Base-by-base conservation (phyloP, 2,329 filamentous ascomycete genomes). In the Ophiosphaerella korrae region DNA sequence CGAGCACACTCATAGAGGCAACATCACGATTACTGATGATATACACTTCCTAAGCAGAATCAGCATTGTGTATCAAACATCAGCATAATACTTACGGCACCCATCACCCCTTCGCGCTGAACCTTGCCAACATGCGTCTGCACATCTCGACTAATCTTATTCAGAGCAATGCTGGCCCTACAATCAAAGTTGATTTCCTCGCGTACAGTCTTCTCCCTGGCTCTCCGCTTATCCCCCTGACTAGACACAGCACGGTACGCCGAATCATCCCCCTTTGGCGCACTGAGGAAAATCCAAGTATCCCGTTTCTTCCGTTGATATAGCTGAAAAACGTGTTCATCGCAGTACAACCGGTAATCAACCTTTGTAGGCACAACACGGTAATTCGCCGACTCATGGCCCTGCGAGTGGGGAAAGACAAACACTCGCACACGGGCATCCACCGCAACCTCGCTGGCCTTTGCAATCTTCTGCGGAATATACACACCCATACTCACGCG, bases 11-110 rank as follows among this genome's bases (percentile, higher is more conserved):
- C 58, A 77, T 68, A 0, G 74, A 74, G 24, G 62, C 52, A 37
- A 72, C 55, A 48, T 77, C 75, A 39, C 73, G 62, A 50, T 77
- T 78, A 52, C 73, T 77, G 44, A 78, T 77, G 6, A 76, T 68
- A 42, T 77, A 77, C 7, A 77, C 66, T 52, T 77, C 75, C 73
- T 76, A 34, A 13, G 6, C 18, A 7, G 36, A 42, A 46, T 60
- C 23, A 56, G 47, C 16, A 45, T 14, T 37, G 37, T 31, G 12
- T 6, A 26, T 18, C 6, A n/a, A 35, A 31, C 8, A 13, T 16
- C 7, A 21, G 18, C 31, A 32, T 16, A 5, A 16, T 14, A 66
- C 72, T 62, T 57, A 75, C 75, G n/a, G 74, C 75, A 9, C 52
- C 72, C 6, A 66, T 41, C 12, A 77, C 65, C n/a, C 68, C 69